Percentiles rank a stretch among this genome's conserved stretches.
Evolutionary conservation across 2,329 filamentous ascomycete genomes (phyloP).

Genomic region (Xylariaceae sp.): DNA sequence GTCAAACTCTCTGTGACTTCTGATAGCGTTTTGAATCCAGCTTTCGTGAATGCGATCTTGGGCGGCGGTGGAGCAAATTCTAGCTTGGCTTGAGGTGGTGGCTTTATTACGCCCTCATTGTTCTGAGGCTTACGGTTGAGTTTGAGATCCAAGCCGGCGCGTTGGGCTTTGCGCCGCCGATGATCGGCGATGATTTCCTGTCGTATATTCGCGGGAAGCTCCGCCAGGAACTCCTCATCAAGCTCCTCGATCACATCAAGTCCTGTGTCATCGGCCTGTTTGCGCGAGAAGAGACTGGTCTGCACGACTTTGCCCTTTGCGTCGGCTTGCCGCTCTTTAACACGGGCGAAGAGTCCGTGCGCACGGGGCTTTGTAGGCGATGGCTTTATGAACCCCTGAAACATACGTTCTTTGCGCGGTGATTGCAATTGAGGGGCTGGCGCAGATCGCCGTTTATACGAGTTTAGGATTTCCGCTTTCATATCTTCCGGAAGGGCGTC

Average conservation of each 20-base stretch:
- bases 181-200: slow-evolving; percentile 74
- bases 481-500: slow-evolving; percentile 79
- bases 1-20: slow-evolving; percentile 71
- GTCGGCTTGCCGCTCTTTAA: slow-evolving; percentile 47
- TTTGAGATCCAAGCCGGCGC: slow-evolving; percentile 45
- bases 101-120: slow-evolving; percentile 13
- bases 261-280: slow-evolving; percentile 25
- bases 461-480: slow-evolving; percentile 72
- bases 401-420: slow-evolving; percentile 50
- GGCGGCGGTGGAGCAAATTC: slow-evolving; percentile 43
- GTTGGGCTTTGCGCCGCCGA: slow-evolving; percentile 55
- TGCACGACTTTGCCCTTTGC: slow-evolving; percentile 61
- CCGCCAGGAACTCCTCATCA: slow-evolving; percentile 70
- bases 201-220: slow-evolving; percentile 75
- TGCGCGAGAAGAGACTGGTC: slow-evolving; percentile 60
- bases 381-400: slow-evolving; percentile 46
- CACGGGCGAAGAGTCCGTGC: slow-evolving; percentile 37
- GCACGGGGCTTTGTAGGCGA: slow-evolving; percentile 64
- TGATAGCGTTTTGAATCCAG: slow-evolving; percentile 37
- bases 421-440: slow-evolving; percentile 43
- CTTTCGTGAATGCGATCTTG: slow-evolving; percentile 43
- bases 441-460: slow-evolving; percentile 48
- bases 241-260: slow-evolving; percentile 45
- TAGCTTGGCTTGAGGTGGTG: slow-evolving; percentile 37
- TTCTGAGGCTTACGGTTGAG: slow-evolving; percentile 18